phyloP scores from a whole-genome alignment of 352 stramenopile genomes.

The Aphanomyces invadans region DNA sequence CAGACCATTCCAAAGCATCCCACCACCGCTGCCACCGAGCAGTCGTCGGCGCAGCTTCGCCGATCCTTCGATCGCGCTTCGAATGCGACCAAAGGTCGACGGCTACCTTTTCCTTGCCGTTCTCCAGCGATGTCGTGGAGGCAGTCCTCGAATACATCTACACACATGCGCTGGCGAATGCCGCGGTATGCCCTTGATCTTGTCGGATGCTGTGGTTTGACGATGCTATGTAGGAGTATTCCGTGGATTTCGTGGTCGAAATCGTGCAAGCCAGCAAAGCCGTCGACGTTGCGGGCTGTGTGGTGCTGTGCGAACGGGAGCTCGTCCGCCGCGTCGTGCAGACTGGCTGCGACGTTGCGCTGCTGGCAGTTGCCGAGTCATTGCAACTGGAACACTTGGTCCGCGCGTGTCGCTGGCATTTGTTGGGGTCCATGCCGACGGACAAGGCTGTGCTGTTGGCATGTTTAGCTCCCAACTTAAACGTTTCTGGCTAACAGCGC shows the following conservation, averaged over 20 bases:
- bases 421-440: not conserved
- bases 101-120: not conserved
- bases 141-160: slow-evolving; percentile 6
- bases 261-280: not conserved
- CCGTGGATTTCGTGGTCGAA: not conserved
- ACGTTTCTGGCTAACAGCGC: slow-evolving; percentile 2
- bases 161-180: not conserved
- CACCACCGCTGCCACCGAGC: not conserved
- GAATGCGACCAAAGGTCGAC: not conserved
- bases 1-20: not conserved
- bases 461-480: not conserved
- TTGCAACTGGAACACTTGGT: not conserved
- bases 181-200: no score
- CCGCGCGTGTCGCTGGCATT: not conserved
- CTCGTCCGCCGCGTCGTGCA: not conserved
- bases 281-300: not conserved
- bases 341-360: not conserved
- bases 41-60: not conserved
- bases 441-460: not conserved
- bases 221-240: slow-evolving; percentile 1
- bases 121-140: not conserved
- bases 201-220: no score
- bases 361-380: not conserved
- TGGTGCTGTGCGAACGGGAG: not conserved
- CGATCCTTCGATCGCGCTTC: not conserved